Conservation (phyloP, 2,329 filamentous ascomycete genomes). For the Fusarium neocosmosporiellum region DNA sequence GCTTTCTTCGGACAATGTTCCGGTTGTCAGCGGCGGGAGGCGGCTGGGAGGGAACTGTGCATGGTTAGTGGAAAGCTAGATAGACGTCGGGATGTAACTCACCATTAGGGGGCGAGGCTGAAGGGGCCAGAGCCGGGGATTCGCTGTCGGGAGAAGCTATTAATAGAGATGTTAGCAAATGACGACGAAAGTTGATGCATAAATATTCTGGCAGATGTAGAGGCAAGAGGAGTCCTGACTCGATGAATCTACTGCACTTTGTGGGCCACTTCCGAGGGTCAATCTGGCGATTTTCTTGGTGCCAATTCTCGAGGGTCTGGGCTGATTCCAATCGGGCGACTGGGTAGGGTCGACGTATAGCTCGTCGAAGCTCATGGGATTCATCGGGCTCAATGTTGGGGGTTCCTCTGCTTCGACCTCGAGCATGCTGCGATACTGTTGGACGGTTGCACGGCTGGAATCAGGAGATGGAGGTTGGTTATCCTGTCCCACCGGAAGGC, state of each 20-base stretch:
- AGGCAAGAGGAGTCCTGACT: conserved; percentile 51
- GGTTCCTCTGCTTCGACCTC: conserved; percentile 57
- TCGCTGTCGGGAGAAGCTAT: conserved; percentile 60
- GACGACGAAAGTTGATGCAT: background rate
- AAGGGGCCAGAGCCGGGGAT: conserved; percentile 56
- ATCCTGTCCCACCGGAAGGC: conserved; percentile 38
- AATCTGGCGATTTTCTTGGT: background rate
- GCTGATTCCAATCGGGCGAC: conserved; percentile 13
- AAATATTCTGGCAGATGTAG: conserved; percentile 27
- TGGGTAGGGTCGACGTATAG: conserved; percentile 51
- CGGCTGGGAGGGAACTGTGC: conserved; percentile 52
- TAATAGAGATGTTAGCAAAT: conserved; percentile 50
- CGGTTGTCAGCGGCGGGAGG: conserved; percentile 72
- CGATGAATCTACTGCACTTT: conserved; percentile 29
- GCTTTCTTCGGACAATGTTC: conserved; percentile 98
- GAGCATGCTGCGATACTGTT: conserved; percentile 64
- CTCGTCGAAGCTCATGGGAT: conserved; percentile 60
- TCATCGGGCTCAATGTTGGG: conserved; percentile 57
- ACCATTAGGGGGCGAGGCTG: conserved; percentile 54
- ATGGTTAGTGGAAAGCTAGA: conserved; percentile 8
- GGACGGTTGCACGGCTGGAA: conserved; percentile 34
- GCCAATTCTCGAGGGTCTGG: background rate
- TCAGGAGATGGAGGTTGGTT: conserved; percentile 8
- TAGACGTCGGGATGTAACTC: conserved; percentile 36
- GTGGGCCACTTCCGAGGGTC: background rate